These are phyloP conservation scores for Gardenia jasminoides DNA, from an alignment of 257 asterid species.

Conservation along the genomic window DNA sequence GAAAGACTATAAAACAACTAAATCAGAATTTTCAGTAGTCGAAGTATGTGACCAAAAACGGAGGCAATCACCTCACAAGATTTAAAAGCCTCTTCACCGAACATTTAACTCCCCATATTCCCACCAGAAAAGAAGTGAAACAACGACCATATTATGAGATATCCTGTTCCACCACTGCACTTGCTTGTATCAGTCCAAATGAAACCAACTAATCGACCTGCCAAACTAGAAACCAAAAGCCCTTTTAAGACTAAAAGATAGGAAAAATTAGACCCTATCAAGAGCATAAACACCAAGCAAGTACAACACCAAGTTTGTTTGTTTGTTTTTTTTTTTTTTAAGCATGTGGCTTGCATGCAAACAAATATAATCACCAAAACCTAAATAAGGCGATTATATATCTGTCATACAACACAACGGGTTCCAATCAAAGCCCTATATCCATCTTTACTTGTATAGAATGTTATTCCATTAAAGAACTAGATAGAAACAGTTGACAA, in stretches of 20 bases:
- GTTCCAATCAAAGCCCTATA: too few relatives aligned
- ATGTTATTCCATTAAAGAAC: background rate
- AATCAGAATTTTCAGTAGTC: background rate
- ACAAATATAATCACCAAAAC: background rate
- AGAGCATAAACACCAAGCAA: background rate
- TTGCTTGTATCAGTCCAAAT: background rate
- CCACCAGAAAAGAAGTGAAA: background rate
- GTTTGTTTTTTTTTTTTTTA: too few relatives aligned
- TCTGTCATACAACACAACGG: background rate
- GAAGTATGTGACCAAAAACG: too few relatives aligned
- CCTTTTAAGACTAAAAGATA: background rate
- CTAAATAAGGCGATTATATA: background rate
- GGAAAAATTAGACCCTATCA: background rate
- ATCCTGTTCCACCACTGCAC: background rate
- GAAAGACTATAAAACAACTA: background rate
- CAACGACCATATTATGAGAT: background rate
- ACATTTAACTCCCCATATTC: background rate
- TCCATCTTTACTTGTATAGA: background rate
- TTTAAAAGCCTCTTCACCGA: too few relatives aligned
- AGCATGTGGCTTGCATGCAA: background rate
- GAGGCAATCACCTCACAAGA: background rate
- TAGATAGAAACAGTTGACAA: background rate
- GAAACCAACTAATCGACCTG: background rate
- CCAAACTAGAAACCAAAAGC: background rate
- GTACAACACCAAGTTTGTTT: background rate